phyloP scores from a whole-genome alignment of 495 filamentous ascomycete species.

The Halenospora varia region DNA sequence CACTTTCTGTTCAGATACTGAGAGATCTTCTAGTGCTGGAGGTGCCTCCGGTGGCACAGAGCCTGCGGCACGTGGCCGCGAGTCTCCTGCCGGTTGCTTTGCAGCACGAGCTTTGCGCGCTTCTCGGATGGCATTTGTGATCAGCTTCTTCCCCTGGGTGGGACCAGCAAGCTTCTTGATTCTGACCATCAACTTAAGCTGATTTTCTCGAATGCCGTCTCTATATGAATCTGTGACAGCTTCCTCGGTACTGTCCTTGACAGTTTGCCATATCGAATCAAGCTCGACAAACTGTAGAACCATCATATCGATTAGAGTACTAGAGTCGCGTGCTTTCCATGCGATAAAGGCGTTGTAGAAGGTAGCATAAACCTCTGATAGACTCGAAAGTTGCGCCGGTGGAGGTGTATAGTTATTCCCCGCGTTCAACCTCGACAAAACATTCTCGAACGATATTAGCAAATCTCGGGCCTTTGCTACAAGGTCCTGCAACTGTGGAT shows the following conservation, averaged over 20 bases:
- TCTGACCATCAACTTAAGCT: constrained; percentile 79
- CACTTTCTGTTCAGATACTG: constrained; percentile 21
- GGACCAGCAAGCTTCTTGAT: constrained; percentile 87
- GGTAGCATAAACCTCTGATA: constrained; percentile 68
- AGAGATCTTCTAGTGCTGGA: constrained; percentile 10
- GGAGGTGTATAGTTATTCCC: constrained; percentile 54
- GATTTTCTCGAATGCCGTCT: constrained; percentile 90
- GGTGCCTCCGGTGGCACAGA: constrained; percentile 4
- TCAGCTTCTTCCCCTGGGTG: constrained; percentile 75
- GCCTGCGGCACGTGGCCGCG: constrained; percentile 59
- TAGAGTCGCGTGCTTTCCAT: constrained; percentile 92
- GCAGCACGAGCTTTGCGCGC: constrained; percentile 66
- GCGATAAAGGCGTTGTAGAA: constrained; percentile 91
- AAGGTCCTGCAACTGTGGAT: constrained; percentile 66
- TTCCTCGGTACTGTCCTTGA: constrained; percentile 85
- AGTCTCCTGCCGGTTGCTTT: constrained; percentile 68
- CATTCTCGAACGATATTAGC: constrained; percentile 76
- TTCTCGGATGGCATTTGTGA: constrained; percentile 76
- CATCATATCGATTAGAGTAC: constrained; percentile 89
- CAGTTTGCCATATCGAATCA: constrained; percentile 93
- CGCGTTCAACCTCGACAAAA: constrained; percentile 52
- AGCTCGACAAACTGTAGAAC: constrained; percentile 91
- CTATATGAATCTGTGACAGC: constrained; percentile 84
- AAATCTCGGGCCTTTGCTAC: constrained; percentile 85
- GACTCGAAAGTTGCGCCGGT: constrained; percentile 52